Conservation (phyloP, 768 basidiomycete species). For the Psilocybe subaeruginosa region DNA sequence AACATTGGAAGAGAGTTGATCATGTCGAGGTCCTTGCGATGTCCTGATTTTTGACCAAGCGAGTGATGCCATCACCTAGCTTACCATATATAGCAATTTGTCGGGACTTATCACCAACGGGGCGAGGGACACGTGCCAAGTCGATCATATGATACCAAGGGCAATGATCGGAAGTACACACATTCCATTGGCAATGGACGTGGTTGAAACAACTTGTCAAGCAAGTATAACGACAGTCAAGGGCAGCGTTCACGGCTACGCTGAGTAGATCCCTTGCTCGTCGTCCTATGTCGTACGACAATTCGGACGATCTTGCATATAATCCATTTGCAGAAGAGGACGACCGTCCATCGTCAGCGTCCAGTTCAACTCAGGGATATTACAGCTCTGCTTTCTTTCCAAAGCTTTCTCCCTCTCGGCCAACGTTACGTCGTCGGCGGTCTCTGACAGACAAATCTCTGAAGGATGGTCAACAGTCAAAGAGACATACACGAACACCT, state of each 20-base stretch:
- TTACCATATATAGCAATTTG: no score
- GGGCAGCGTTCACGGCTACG: background rate
- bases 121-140: background rate
- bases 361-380: slow-evolving; percentile 23
- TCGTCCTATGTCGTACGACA: slow-evolving; percentile 19
- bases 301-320: slow-evolving; percentile 26
- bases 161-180: background rate
- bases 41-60: no score
- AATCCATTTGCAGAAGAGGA: slow-evolving; percentile 29
- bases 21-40: no score
- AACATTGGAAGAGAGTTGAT: no score
- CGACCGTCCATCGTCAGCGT: slow-evolving; percentile 13
- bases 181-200: background rate
- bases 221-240: background rate
- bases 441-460: slow-evolving; percentile 16
- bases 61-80: no score
- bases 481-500: slow-evolving; percentile 25
- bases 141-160: background rate
- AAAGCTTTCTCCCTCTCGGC: slow-evolving; percentile 22
- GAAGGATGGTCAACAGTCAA: slow-evolving; percentile 4
- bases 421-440: slow-evolving; percentile 24
- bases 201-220: background rate
- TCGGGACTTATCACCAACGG: no score
- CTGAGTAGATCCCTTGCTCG: background rate
- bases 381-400: slow-evolving; percentile 35